phyloP scores from a whole-genome alignment of 2,329 filamentous ascomycete genomes.

The Chrysosphaeria jannelii region DNA sequence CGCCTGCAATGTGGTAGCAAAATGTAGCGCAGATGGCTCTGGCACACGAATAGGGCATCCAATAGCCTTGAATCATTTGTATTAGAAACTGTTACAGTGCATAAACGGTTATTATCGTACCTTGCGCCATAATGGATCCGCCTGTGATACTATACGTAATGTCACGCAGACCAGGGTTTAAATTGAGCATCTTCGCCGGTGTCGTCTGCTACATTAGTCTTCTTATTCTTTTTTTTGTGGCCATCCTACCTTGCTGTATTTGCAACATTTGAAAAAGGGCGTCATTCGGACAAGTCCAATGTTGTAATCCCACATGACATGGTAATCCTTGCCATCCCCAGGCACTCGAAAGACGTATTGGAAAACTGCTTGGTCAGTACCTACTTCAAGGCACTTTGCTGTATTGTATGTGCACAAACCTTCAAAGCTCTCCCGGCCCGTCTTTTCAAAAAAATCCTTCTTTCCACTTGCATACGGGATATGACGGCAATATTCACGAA shows the following conservation, averaged over 20 bases:
- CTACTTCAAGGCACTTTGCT: no score
- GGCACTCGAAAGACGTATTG: constrained; percentile 56
- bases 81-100: constrained; percentile 1
- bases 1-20: constrained; percentile 57
- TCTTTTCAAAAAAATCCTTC: constrained; percentile 64
- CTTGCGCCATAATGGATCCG: constrained; percentile 69
- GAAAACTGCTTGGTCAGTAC: constrained; percentile 34
- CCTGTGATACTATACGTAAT: constrained; percentile 88
- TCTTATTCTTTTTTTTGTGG: background rate
- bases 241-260: constrained; percentile 55
- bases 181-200: constrained; percentile 51
- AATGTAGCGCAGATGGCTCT: constrained; percentile 71
- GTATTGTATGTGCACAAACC: no score
- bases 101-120: constrained; percentile 16
- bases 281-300: constrained; percentile 81
- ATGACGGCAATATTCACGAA: constrained; percentile 31
- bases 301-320: constrained; percentile 93
- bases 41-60: constrained; percentile 78
- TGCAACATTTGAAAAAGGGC: constrained; percentile 73
- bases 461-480: constrained; percentile 92
- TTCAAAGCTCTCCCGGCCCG: constrained; percentile 66
- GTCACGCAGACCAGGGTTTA: constrained; percentile 59
- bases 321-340: constrained; percentile 29
- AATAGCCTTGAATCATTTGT: constrained; percentile 59
- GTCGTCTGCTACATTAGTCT: no score